phyloP scores from a whole-genome alignment of 768 basidiomycete species.

The Cantharellus anzutake region DNA sequence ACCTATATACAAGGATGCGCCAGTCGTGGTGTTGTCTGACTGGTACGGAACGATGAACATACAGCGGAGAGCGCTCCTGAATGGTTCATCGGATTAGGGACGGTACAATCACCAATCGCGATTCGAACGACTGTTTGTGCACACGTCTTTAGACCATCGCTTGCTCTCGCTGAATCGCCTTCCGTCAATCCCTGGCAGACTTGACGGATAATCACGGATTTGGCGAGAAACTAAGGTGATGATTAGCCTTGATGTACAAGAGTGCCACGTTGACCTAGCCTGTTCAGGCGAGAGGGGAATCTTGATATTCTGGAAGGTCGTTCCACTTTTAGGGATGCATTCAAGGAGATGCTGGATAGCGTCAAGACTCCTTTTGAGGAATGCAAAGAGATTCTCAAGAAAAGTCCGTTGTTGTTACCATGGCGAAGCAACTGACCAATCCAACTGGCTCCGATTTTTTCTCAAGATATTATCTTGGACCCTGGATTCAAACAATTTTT shows the following conservation, averaged over 20 bases:
- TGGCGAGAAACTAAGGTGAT: slow-evolving; percentile 47
- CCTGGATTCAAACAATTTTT: slow-evolving; percentile 79
- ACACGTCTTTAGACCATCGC: not conserved
- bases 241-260: not conserved
- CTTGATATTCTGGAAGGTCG: slow-evolving; percentile 46
- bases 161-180: not conserved
- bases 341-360: slow-evolving; percentile 70
- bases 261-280: too few species aligned
- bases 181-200: slow-evolving; percentile 24
- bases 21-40: slow-evolving; percentile 75
- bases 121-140: slow-evolving; percentile 75
- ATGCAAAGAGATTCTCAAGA: slow-evolving; percentile 55
- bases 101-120: slow-evolving; percentile 72
- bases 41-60: slow-evolving; percentile 38
- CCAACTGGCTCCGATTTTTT: not conserved
- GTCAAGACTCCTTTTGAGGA: slow-evolving; percentile 58
- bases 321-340: slow-evolving; percentile 68
- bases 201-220: slow-evolving; percentile 83
- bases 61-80: not conserved
- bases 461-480: slow-evolving; percentile 66
- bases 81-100: slow-evolving; percentile 13
- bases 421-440: not conserved
- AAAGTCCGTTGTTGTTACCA: slow-evolving; percentile 29
- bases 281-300: slow-evolving; percentile 38
- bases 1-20: slow-evolving; percentile 57